A percentile compares a stretch with the other conserved stretches of the same genome.
Conservation (phyloP, 2,329 filamentous ascomycete genomes). For the Penicillium crustosum region DNA sequence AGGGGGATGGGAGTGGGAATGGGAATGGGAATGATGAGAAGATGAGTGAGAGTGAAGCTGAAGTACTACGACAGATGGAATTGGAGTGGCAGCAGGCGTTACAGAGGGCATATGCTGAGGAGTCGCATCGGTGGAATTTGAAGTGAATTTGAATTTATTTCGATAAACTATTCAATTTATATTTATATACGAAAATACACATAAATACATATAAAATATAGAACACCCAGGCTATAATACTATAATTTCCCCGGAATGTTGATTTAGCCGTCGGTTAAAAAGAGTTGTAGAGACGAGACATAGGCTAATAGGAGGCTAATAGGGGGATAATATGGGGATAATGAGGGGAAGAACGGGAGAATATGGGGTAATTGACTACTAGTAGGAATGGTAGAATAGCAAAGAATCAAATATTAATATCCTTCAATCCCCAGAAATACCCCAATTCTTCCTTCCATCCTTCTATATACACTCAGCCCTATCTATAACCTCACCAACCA, state of each 20-base stretch:
- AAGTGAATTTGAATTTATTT: slow-evolving; percentile 6
- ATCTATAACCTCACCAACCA: neutral
- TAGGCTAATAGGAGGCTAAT: neutral
- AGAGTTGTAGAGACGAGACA: neutral
- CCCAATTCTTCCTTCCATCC: too few species aligned
- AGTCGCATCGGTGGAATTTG: slow-evolving; percentile 4
- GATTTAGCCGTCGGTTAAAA: slow-evolving; percentile 11
- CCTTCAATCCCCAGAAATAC: neutral
- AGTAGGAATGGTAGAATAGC: too few species aligned
- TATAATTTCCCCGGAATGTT: neutral
- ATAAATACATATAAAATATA: too few species aligned
- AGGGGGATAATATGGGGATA: neutral
- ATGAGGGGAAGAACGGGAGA: neutral
- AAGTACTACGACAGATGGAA: slow-evolving; percentile 27
- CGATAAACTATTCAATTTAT: too few species aligned
- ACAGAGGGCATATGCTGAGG: slow-evolving; percentile 25
- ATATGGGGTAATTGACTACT: neutral
- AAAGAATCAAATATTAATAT: neutral
- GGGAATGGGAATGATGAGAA: neutral
- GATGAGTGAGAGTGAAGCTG: neutral
- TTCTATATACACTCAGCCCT: neutral
- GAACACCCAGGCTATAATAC: neutral
- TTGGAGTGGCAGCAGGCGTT: slow-evolving; percentile 34
- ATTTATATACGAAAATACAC: too few species aligned
- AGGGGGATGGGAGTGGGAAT: too few species aligned